Conservation (phyloP, 2,329 filamentous ascomycete species). For the Zasmidium angulare region DNA sequence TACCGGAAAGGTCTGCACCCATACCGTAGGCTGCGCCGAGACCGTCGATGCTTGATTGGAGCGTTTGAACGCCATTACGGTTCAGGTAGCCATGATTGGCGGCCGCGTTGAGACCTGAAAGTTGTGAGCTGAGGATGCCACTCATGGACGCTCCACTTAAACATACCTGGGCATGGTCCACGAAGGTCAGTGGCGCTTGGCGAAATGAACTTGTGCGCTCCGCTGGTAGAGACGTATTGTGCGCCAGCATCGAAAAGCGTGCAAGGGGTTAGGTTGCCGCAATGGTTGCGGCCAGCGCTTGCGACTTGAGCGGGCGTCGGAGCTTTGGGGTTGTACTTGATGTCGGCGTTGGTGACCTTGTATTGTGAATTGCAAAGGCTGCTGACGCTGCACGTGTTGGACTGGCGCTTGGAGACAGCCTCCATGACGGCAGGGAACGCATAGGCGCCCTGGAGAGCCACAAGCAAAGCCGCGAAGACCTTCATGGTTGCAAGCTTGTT, state of each 20-base stretch:
- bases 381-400: background rate
- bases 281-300: conserved; percentile 7
- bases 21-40: conserved; percentile 15
- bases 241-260: conserved; percentile 23
- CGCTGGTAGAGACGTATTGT: conserved; percentile 24
- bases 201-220: conserved; percentile 21
- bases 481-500: background rate
- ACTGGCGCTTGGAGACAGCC: background rate
- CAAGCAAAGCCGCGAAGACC: background rate
- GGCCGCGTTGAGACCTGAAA: conserved; percentile 23
- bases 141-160: background rate
- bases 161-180: too few species aligned
- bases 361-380: background rate
- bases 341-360: background rate
- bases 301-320: background rate
- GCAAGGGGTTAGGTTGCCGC: conserved; percentile 5
- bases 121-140: conserved; percentile 25
- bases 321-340: background rate
- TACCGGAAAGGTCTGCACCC: conserved; percentile 16
- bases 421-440: conserved; percentile 4
- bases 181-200: conserved; percentile 20
- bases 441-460: background rate
- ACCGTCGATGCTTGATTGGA: conserved; percentile 15
- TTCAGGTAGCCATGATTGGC: conserved; percentile 25
- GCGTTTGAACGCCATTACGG: conserved; percentile 11